Conservation (phyloP, 305 asterid genomes). For the Ajuga reptans region DNA sequence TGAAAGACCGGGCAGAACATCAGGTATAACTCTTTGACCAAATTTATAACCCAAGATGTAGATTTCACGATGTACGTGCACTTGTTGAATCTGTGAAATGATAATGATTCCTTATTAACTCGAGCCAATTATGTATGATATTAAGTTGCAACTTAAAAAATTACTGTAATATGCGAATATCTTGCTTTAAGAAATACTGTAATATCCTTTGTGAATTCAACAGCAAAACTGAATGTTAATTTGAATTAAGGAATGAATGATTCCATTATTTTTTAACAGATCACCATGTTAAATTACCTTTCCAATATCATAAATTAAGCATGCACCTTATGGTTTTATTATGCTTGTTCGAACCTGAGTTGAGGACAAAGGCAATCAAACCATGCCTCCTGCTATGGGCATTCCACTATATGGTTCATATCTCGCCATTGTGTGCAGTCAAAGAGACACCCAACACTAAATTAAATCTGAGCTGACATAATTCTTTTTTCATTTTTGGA, state of each 20-base stretch:
- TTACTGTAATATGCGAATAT: too few species aligned
- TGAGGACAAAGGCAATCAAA: neutral
- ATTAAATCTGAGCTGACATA: neutral
- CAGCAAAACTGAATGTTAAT: neutral
- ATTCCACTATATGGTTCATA: neutral
- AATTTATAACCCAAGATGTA: slow-evolving; percentile 1
- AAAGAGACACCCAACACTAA: neutral
- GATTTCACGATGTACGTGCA: neutral
- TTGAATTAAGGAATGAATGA: neutral
- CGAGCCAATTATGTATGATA: neutral
- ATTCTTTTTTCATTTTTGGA: neutral
- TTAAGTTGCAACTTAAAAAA: neutral
- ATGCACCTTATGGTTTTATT: too few species aligned
- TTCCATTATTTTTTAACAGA: neutral
- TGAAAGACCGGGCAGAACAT: slow-evolving; percentile 68
- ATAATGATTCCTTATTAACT: neutral
- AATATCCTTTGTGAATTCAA: neutral
- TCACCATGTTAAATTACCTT: neutral
- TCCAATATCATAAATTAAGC: neutral
- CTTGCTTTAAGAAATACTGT: too few species aligned
- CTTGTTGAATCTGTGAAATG: neutral
- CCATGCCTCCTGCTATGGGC: neutral
- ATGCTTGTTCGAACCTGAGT: neutral
- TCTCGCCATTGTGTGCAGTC: neutral
- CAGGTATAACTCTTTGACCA: slow-evolving; percentile 39